Evolutionary conservation across 495 filamentous ascomycete species (phyloP).

Genomic region (Podospora anserina): DNA sequence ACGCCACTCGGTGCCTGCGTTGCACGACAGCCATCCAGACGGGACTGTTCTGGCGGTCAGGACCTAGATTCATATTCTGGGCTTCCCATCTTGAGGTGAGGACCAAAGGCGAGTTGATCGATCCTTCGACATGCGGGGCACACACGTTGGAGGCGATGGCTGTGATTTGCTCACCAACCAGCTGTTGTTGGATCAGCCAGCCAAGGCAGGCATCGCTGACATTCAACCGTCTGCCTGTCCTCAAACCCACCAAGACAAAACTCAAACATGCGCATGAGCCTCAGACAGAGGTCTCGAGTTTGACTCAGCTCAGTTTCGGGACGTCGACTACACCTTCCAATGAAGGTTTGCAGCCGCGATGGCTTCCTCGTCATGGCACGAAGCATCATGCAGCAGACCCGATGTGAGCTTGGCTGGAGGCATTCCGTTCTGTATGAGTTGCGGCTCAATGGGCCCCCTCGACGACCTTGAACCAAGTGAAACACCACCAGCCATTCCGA

Average conservation of each 20-base stretch:
- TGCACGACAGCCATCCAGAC: not conserved
- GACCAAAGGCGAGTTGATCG: not conserved
- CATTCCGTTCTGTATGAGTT: conserved; percentile 24
- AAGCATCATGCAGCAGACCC: conserved; percentile 17
- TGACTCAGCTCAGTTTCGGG: not conserved
- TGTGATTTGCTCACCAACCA: not conserved
- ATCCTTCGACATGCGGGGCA: not conserved
- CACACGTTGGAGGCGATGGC: not conserved
- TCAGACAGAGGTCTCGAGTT: conserved; percentile 2
- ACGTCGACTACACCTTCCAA: not conserved
- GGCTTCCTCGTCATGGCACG: conserved; percentile 18
- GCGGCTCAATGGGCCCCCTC: conserved; percentile 19
- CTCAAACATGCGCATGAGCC: conserved; percentile 2
- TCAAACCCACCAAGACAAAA: not conserved
- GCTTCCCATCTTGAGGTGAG: not conserved
- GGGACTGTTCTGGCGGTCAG: not conserved
- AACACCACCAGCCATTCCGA: conserved; percentile 15
- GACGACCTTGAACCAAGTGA: conserved; percentile 17
- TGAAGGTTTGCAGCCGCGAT: not conserved
- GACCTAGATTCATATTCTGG: not conserved
- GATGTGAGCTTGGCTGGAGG: conserved; percentile 19
- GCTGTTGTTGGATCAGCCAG: not conserved
- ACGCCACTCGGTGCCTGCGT: not conserved
- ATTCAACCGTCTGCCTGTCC: not conserved
- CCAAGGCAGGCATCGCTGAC: not conserved